phyloP scores from a whole-genome alignment of 306 rosid species.

The Hylodesmum podocarpum region DNA sequence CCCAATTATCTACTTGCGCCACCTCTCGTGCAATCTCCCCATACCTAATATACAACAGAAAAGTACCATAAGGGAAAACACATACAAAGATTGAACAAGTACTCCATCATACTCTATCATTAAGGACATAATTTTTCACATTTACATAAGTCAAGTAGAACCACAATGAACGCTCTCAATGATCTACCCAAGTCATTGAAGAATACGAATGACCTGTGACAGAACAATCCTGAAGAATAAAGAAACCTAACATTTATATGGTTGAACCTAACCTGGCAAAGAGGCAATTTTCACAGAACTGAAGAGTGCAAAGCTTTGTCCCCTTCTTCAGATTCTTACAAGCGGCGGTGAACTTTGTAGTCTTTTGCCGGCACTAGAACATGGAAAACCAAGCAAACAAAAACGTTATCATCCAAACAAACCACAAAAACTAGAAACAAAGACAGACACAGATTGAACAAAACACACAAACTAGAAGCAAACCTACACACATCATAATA shows the following conservation, averaged over 20 bases:
- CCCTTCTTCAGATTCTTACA: conserved; percentile 48
- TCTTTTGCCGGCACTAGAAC: conserved; percentile 75
- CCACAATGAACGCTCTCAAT: neutral
- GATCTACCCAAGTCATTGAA: neutral
- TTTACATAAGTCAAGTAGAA: neutral
- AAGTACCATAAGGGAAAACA: neutral
- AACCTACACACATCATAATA: neutral
- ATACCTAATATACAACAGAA: conserved; percentile 46
- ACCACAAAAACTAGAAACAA: neutral
- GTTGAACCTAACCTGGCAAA: conserved; percentile 55
- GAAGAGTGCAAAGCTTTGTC: conserved; percentile 53
- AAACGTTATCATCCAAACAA: neutral
- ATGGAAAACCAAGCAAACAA: neutral
- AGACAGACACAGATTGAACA: neutral
- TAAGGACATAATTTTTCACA: neutral
- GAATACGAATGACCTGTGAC: neutral
- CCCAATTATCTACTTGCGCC: conserved; percentile 46
- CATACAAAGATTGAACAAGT: neutral
- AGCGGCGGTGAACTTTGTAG: conserved; percentile 51
- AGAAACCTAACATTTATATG: neutral
- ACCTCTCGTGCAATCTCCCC: conserved; percentile 67
- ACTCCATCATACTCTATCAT: neutral
- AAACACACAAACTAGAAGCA: neutral
- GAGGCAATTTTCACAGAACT: conserved; percentile 67
- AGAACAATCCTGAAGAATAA: neutral